Evolutionary conservation across 1,139 yeast species (phyloP).

Genomic region (Entelexis sorbosivorans): DNA sequence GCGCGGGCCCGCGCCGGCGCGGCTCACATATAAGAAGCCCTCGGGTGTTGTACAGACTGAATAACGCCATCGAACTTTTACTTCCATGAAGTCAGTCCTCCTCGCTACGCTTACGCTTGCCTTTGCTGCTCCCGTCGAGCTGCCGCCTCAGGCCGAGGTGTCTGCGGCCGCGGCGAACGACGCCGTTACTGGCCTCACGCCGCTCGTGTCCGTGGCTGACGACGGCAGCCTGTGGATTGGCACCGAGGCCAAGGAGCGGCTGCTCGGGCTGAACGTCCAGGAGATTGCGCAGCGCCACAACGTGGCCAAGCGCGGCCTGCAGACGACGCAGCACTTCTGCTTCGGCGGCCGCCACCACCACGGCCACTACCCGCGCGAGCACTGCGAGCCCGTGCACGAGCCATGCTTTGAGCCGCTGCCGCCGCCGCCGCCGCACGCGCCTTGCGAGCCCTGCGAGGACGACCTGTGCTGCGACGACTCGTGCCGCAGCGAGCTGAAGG

Average conservation of each 20-base stretch:
- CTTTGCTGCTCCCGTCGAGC: not conserved
- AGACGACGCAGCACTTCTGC: conserved; percentile 13
- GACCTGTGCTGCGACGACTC: conserved; percentile 10
- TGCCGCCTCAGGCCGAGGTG: not conserved
- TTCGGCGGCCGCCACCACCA: conserved; percentile 3
- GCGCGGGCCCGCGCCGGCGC: not conserved
- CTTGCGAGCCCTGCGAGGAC: conserved; percentile 6
- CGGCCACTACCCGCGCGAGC: not conserved
- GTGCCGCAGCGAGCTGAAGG: conserved; percentile 12
- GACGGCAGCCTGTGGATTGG: conserved; percentile 19
- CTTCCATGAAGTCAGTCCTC: not conserved
- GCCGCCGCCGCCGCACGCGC: not conserved
- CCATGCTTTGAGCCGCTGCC: not conserved
- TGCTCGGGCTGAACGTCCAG: conserved; percentile 3
- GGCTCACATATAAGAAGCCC: conserved; percentile 1
- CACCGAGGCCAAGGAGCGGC: conserved; percentile 8
- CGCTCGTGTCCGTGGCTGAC: conserved; percentile 11
- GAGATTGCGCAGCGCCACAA: not conserved
- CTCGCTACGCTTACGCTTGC: conserved; percentile 6
- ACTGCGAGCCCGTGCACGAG: not conserved
- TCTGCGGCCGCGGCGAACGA: not conserved
- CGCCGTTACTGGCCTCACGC: not conserved
- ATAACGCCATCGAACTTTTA: not conserved
- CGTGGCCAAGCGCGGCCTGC: conserved; percentile 4
- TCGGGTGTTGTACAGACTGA: too few relatives aligned